Evolutionary conservation across 306 rosid species (phyloP).

Genomic region (apple (Malus domestica)): DNA sequence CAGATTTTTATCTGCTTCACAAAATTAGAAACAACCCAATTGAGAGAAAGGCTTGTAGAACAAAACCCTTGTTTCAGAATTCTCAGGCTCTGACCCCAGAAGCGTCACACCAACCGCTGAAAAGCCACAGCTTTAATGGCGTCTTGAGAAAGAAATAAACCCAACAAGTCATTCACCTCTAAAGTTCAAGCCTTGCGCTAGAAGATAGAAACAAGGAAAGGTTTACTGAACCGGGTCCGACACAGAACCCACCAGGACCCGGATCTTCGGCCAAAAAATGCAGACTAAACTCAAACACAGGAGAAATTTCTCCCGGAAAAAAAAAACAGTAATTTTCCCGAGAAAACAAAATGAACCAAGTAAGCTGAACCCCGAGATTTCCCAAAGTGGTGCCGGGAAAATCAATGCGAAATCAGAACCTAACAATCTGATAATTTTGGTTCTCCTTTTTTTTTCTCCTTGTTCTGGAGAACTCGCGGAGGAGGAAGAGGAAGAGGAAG

Average conservation of each 20-base stretch:
- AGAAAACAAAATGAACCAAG: not conserved
- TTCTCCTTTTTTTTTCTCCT: constrained; percentile 14
- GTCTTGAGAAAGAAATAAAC: constrained; percentile 28
- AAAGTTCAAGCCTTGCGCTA: constrained; percentile 15
- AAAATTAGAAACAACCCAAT: constrained; percentile 43
- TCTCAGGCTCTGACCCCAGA: constrained; percentile 34
- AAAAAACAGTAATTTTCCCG: not conserved
- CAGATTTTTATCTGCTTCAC: constrained; percentile 44
- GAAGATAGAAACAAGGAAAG: constrained; percentile 5
- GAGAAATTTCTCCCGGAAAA: not conserved
- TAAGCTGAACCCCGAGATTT: constrained; percentile 15
- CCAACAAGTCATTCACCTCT: not conserved
- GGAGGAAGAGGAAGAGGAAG: constrained; percentile 25
- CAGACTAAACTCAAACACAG: constrained; percentile 23
- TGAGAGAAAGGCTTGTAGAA: constrained; percentile 22
- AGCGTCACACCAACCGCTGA: constrained; percentile 20
- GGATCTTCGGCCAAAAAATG: constrained; percentile 29
- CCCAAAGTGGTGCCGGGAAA: not conserved
- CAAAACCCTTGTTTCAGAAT: constrained; percentile 23
- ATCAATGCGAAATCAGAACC: constrained; percentile 30
- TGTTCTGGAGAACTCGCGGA: constrained; percentile 37
- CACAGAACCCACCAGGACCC: not conserved
- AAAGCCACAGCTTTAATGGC: constrained; percentile 18
- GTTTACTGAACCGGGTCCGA: not conserved
- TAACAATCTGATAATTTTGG: not conserved